These are phyloP conservation scores for Amaranthus tricolor DNA, from an alignment of 179 eudicot genomes.

Conservation along the genomic window DNA sequence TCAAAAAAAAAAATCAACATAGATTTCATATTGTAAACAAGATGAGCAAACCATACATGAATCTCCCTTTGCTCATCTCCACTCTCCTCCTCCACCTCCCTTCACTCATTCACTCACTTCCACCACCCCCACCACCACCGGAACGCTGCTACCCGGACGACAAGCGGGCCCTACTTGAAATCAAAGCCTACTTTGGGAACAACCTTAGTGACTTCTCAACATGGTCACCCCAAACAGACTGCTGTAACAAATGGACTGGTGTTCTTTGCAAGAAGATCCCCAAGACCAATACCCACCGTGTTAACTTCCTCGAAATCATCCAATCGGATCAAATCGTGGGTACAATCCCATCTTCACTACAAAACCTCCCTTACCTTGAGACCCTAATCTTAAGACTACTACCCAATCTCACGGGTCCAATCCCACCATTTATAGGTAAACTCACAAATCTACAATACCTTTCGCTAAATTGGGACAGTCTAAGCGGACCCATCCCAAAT, in stretches of 20 bases:
- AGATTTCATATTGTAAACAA: background rate
- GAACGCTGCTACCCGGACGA: conserved; percentile 37
- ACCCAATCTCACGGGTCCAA: conserved; percentile 28
- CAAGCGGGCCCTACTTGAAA: conserved; percentile 23
- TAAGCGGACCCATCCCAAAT: conserved; percentile 39
- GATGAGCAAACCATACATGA: background rate
- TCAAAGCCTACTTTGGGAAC: conserved; percentile 12
- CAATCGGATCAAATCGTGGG: conserved; percentile 6
- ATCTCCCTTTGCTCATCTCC: background rate
- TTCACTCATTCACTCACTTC: background rate
- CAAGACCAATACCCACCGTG: conserved; percentile 31
- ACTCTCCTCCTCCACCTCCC: background rate
- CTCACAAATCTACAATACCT: background rate
- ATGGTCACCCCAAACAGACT: conserved; percentile 28
- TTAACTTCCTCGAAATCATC: conserved; percentile 29
- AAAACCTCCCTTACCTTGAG: conserved; percentile 36
- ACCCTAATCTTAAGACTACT: conserved; percentile 17
- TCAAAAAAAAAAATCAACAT: background rate
- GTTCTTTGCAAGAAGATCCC: conserved; percentile 35
- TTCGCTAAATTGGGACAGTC: conserved; percentile 22
- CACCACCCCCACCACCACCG: background rate
- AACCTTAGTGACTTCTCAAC: conserved; percentile 15
- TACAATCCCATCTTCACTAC: conserved; percentile 29
- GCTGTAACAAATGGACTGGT: conserved; percentile 38
- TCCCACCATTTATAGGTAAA: conserved; percentile 1